A percentile compares a stretch with the other conserved stretches of the same genome.
Conservation (phyloP, 495 filamentous ascomycete genomes). For the Aspergillus indologenus region DNA sequence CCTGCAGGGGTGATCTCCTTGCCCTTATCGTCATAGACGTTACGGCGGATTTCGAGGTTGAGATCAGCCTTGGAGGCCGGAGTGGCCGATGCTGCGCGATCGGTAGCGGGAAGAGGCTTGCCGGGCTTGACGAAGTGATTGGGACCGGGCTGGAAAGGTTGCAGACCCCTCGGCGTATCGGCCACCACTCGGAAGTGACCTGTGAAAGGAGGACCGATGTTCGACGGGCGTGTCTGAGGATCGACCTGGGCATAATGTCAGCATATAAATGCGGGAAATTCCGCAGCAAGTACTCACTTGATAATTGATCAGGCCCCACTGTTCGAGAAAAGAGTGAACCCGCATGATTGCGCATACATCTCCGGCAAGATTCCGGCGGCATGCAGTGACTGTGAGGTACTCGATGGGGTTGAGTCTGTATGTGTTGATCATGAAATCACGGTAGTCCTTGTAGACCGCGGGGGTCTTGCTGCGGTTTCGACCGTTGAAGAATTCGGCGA, state of each 20-base stretch:
- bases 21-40: slow-evolving; percentile 90
- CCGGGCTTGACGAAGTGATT: slow-evolving; percentile 70
- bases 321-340: slow-evolving; percentile 96
- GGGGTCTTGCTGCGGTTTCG: slow-evolving; percentile 97
- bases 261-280: background rate
- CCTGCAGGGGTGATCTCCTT: slow-evolving; percentile 68
- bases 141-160: slow-evolving; percentile 87
- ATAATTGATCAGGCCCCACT: slow-evolving; percentile 98
- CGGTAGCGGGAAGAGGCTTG: slow-evolving; percentile 66
- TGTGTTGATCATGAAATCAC: slow-evolving; percentile 99
- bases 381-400: slow-evolving; percentile 97
- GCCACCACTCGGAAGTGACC: slow-evolving; percentile 94
- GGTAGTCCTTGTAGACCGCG: slow-evolving; percentile 97
- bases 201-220: slow-evolving; percentile 93
- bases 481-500: slow-evolving; percentile 97
- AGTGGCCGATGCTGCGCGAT: slow-evolving; percentile 68
- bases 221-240: slow-evolving; percentile 88
- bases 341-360: slow-evolving; percentile 99
- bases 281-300: slow-evolving; percentile 56
- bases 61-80: slow-evolving; percentile 72
- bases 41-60: slow-evolving; percentile 87
- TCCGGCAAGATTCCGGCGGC: slow-evolving; percentile 88
- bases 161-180: slow-evolving; percentile 91
- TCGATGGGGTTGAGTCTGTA: slow-evolving; percentile 93
- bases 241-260: slow-evolving; percentile 66